Conservation (phyloP, 495 filamentous ascomycete species). For the Aspergillus hancockii region DNA sequence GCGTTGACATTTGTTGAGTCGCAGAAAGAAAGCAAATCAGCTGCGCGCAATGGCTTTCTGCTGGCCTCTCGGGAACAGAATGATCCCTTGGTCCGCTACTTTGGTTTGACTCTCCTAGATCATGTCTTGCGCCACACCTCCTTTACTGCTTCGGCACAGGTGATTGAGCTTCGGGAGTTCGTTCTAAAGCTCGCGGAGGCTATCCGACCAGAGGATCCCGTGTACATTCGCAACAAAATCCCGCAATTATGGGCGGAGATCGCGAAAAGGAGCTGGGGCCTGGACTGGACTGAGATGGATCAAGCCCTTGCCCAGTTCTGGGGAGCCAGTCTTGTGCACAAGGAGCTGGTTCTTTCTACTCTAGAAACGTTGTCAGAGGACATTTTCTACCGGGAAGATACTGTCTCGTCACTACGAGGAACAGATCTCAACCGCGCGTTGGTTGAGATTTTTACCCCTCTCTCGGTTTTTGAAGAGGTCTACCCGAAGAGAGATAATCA, state of each 20-base stretch:
- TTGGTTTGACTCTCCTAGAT: slow-evolving; percentile 87
- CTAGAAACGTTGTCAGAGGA: slow-evolving; percentile 95
- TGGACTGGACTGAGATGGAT: slow-evolving; percentile 95
- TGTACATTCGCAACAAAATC: slow-evolving; percentile 88
- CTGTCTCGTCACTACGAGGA: slow-evolving; percentile 77
- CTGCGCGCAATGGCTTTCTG: slow-evolving; percentile 81
- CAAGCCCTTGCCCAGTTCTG: slow-evolving; percentile 77
- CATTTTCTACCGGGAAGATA: slow-evolving; percentile 87
- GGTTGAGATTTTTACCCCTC: slow-evolving; percentile 89
- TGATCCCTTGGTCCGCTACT: slow-evolving; percentile 83
- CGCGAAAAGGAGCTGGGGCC: slow-evolving; percentile 88
- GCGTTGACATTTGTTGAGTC: slow-evolving; percentile 82
- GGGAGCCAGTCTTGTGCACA: slow-evolving; percentile 70
- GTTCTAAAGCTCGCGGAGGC: slow-evolving; percentile 76
- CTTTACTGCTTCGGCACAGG: slow-evolving; percentile 64
- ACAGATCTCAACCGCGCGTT: slow-evolving; percentile 81
- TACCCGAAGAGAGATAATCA: slow-evolving; percentile 67
- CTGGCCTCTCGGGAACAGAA: slow-evolving; percentile 73
- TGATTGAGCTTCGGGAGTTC: slow-evolving; percentile 65
- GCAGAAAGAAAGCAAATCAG: slow-evolving; percentile 73
- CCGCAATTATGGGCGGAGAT: slow-evolving; percentile 95
- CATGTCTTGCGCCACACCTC: slow-evolving; percentile 82
- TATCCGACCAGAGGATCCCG: slow-evolving; percentile 70
- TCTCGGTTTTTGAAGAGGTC: slow-evolving; percentile 67
- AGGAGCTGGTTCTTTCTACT: slow-evolving; percentile 77